Conservation (phyloP, 805 yeast genomes). For the Candida sakaeoensis region DNA sequence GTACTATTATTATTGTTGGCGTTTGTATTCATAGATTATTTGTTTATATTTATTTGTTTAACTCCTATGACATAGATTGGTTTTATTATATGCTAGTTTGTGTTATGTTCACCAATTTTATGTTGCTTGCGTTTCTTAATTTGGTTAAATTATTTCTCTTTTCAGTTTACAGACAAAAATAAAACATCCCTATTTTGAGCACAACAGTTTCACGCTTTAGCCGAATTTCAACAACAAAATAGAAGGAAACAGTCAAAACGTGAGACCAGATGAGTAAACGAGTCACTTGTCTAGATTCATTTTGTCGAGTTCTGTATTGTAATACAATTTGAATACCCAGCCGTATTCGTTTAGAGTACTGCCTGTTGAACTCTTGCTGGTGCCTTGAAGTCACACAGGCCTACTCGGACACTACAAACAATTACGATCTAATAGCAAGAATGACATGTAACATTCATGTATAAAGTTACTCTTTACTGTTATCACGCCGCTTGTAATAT, state of each 20-base stretch:
- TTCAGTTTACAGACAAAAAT: background rate
- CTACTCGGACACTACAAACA: too few relatives aligned
- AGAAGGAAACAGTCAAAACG: too few relatives aligned
- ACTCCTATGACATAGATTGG: background rate
- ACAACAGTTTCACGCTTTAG: background rate
- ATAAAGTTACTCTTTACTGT: too few relatives aligned
- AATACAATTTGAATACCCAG: too few relatives aligned
- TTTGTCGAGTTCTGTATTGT: too few relatives aligned
- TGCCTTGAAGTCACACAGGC: too few relatives aligned
- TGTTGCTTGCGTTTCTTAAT: constrained; percentile 6
- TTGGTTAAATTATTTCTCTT: constrained; percentile 4
- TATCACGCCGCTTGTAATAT: background rate
- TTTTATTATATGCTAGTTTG: background rate
- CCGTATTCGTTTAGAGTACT: too few relatives aligned
- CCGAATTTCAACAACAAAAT: background rate
- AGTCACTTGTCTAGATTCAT: too few relatives aligned
- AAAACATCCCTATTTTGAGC: constrained; percentile 1
- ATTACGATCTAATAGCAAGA: too few relatives aligned
- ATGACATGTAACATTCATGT: too few relatives aligned
- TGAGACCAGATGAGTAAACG: too few relatives aligned
- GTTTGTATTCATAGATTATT: background rate
- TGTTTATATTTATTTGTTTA: background rate
- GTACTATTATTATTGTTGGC: background rate
- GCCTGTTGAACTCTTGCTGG: too few relatives aligned
- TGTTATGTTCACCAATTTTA: background rate